Percentiles rank a stretch among this genome's conserved stretches.
These are phyloP conservation scores for Sergeia podlipaevii DNA, from an alignment of 208 protist genomes.

Conservation along the genomic window DNA sequence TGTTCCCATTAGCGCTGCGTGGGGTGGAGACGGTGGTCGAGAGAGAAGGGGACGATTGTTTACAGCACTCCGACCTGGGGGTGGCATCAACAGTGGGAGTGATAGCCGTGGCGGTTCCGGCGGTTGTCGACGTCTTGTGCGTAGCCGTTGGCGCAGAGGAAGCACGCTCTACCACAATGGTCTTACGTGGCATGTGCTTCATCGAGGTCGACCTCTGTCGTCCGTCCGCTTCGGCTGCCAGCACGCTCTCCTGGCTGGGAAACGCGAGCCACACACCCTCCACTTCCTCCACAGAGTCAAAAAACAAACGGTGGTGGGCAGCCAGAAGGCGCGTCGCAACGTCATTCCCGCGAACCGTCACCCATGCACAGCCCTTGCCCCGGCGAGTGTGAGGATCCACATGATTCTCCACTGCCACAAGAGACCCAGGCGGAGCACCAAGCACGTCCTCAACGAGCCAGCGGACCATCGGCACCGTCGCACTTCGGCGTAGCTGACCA, in stretches of 20 bases:
- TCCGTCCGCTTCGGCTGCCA: slow-evolving; percentile 25
- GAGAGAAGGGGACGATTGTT: background rate
- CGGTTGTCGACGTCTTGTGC: background rate
- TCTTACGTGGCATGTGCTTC: slow-evolving; percentile 65
- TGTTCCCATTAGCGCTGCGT: background rate
- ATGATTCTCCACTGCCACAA: slow-evolving; percentile 68
- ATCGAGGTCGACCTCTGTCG: slow-evolving; percentile 11
- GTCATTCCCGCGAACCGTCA: slow-evolving; percentile 29
- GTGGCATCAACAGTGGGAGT: background rate
- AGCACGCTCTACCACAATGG: slow-evolving; percentile 57
- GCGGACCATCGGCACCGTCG: slow-evolving; percentile 65
- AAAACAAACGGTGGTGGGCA: slow-evolving; percentile 67
- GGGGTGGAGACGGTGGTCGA: background rate
- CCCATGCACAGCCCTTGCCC: slow-evolving; percentile 80
- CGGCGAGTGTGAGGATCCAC: slow-evolving; percentile 41
- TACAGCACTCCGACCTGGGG: background rate
- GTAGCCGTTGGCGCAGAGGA: background rate
- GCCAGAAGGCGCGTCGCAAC: slow-evolving; percentile 32
- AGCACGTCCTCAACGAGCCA: slow-evolving; percentile 65
- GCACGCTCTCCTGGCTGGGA: slow-evolving; percentile 10
- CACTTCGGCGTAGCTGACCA: slow-evolving; percentile 71
- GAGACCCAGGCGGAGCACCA: slow-evolving; percentile 22
- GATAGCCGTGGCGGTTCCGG: background rate
- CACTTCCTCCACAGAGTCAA: slow-evolving; percentile 34
- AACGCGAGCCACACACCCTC: slow-evolving; percentile 61